Base-by-base conservation (phyloP, 768 basidiomycete species). In the Suillus spraguei region DNA sequence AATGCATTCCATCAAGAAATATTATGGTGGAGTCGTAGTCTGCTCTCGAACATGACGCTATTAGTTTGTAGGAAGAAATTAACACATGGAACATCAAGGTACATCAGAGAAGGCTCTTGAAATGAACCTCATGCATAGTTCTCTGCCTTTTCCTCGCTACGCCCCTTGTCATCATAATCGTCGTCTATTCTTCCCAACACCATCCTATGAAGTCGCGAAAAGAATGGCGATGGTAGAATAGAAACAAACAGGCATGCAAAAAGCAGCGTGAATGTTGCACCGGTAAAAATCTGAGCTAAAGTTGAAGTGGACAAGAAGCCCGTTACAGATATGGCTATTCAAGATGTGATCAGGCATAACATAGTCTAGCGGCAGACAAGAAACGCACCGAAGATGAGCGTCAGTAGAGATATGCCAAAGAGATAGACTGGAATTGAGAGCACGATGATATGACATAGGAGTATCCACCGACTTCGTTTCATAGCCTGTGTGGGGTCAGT, bases 391-490 rank as follows among this genome's bases (percentile, higher is more conserved):
- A 55, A 55, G 13, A 55, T 8, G 22, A 55, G 54, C 22, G 38
- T n/a, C 35, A 55, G 36, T 24, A 55, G 54, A 24, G 54, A 55
- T 55, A 55, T 55, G 2, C 13, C 22, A 4, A 55, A 55, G 11
- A 38, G 8, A 38, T 55, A 55, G 1, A 55, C 33, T 3, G 54
- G 54, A 38, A 55, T 55, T 5, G 54, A 55, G 36, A 55, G 54
- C 36, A 38, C 36, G 8, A 55, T 16, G 36, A 55, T 55, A 22
- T 55, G 54, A 10, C 36, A 55, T 55, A 55, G 54, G 22, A 55
- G 38, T 8, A 38, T n/a, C 54, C 54, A 55, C 9, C 54, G 22
- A 55, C 10, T 55, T 55, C 22, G 36, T 16, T 55, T 55, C 36
- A 55, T 38, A 14, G 36, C 36, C 54, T 55, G 22, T 24, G 5